Base-by-base conservation (phyloP, 345 rosid genomes). In the Populus euphratica region DNA sequence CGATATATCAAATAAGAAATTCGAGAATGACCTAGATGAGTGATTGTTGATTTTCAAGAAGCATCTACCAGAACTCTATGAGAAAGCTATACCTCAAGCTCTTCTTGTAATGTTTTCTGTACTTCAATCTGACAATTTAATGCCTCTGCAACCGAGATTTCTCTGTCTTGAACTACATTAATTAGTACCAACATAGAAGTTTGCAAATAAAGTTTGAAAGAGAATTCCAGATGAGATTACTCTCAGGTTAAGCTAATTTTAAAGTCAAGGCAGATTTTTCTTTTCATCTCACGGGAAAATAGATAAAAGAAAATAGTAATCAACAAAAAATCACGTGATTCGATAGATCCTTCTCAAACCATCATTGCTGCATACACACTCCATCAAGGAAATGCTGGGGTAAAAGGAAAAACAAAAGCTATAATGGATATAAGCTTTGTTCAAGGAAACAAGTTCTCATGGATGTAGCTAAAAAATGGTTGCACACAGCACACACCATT, bases 71-170 rank as follows among this genome's bases (percentile, higher is more conserved):
- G 2, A 63, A 25, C 4, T 4, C 4, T 5, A n/a, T 27, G 18
- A 13, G 23, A 56, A 21, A 61, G 17, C 33, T 13, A 29, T 83
- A 93, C 98, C 96, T 91, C 94, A 21, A 90, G 90, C 38, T 93
- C 92, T 81, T 90, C 92, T 78, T 88, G 86, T 67, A 88, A 76
- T 83, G 84, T 76, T 43, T 86, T 79, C 65, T 91, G 92, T 21
- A 85, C 94, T 86, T 90, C 88, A 0, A 81, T 78, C 41, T 91
- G 96, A 56, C 84, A 83, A 73, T 85, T 86, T 65, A 88, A 27
- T 1, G 91, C 76, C 39, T 91, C 94, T 44, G 82, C 81, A 43
- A 88, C 73, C 47, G 85, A 88, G 70, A 78, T 83, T 64, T 89
- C 91, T 74, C 93, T 90, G 79, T 56, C 81, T 75, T 49, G 61